Evolutionary conservation across 495 filamentous ascomycete genomes (phyloP).

Genomic region (Podospora pseudocomata): DNA sequence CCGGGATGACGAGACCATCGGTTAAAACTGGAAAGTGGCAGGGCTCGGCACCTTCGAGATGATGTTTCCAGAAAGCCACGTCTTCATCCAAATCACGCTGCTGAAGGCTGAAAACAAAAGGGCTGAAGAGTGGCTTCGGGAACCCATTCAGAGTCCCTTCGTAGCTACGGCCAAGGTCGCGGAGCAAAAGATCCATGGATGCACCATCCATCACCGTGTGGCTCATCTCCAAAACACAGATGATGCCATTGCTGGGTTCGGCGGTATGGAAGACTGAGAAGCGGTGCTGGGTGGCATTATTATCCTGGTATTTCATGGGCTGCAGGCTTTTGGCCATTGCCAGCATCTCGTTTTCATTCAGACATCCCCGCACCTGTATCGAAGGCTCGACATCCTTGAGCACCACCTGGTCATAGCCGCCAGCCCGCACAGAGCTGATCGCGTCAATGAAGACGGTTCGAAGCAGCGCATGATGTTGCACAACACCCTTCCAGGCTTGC

Average conservation of each 20-base stretch:
- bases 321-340: constrained; percentile 35
- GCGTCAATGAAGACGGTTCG: constrained; percentile 36
- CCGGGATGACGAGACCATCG: constrained; percentile 10
- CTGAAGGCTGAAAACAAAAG: constrained; percentile 47
- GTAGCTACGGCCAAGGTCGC: constrained; percentile 17
- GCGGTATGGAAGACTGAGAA: constrained; percentile 41
- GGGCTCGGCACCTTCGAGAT: constrained; percentile 27
- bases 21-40: constrained; percentile 27
- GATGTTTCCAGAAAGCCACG: constrained; percentile 22
- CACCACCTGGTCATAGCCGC: constrained; percentile 27
- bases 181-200: constrained; percentile 43
- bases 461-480: constrained; percentile 49
- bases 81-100: constrained; percentile 50
- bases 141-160: background rate
- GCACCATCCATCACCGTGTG: constrained; percentile 65
- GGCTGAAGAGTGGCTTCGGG: constrained; percentile 35
- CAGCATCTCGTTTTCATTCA: constrained; percentile 37
- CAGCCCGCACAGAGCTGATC: constrained; percentile 10
- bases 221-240: constrained; percentile 55
- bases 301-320: constrained; percentile 36
- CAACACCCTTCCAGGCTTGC: constrained; percentile 51
- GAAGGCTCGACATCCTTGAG: constrained; percentile 31
- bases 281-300: constrained; percentile 47
- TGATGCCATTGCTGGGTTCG: constrained; percentile 30
- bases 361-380: constrained; percentile 41